Conservation (phyloP, 306 rosid genomes). For the Quercus engelmannii region DNA sequence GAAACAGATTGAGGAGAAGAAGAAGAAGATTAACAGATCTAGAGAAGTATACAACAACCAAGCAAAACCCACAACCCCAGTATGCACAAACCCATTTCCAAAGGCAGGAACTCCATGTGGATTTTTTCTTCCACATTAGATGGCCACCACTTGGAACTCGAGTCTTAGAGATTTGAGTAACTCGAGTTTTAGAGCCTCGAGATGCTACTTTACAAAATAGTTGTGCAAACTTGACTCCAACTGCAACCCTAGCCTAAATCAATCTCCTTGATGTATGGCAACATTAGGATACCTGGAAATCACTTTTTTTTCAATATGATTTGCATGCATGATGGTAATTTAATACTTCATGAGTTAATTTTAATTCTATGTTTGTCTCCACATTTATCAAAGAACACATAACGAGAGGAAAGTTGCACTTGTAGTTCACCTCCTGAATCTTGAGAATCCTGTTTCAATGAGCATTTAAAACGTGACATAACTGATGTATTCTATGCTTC, state of each 20-base stretch:
- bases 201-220: too few species aligned
- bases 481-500: background rate
- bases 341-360: background rate
- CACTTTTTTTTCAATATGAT: background rate
- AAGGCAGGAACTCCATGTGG: too few species aligned
- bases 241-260: background rate
- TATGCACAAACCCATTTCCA: too few species aligned
- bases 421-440: background rate
- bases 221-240: background rate
- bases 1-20: too few species aligned
- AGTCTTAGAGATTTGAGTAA: too few species aligned
- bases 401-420: background rate
- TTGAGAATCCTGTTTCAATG: background rate
- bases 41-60: too few species aligned
- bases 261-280: background rate
- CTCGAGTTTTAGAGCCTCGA: too few species aligned
- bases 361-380: background rate
- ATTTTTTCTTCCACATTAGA: too few species aligned
- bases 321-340: background rate
- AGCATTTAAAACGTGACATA: background rate
- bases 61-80: too few species aligned
- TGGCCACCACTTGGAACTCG: too few species aligned
- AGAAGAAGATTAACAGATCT: too few species aligned
- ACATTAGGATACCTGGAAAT: background rate
- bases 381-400: background rate